Base-by-base conservation (phyloP, 306 rosid genomes). In the Rosa persica region DNA sequence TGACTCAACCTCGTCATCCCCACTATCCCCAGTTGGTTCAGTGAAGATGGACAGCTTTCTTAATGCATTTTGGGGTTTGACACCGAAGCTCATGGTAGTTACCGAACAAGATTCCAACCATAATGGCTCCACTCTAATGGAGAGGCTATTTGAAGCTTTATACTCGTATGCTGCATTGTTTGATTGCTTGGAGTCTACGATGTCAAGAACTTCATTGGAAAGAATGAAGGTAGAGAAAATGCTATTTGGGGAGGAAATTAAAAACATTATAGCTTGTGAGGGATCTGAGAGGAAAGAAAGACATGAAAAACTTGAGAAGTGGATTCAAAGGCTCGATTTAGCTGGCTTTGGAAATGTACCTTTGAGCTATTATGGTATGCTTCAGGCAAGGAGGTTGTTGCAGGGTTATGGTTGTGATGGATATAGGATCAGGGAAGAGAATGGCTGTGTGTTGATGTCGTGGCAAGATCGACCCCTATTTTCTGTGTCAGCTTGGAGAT, bases 61-160 rank as follows among this genome's bases (percentile, higher is more conserved):
- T 11, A 88, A 85, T 79, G 90, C 91, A 78, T 77, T 93, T 76
- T 93, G 93, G 97, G 89, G 89, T 81, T 82, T 93, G 75, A 85
- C 91, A 5, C 94, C 96, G 0, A 93, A 93, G 83, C 83, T 92
- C 81, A 87, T 93, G 96, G 88, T 89, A 39, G 84, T 93, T 39
- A 88, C 94, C 0, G 98, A 93, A 75, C 98, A 92, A 76, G 97
- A 93, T 81, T 90, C 88, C 6, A 93, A 90, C 79, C 97, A 92
- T 38, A 93, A 93, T 12, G 90, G 97, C 51, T 86, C 89, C 1
- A 86, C 96, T 49, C 82, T 93, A 20, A 92, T 92, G 98, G 98
- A 93, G 78, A 86, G 96, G 85, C 81, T 92, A 40, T 52, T 90
- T 4, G 96, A 93, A 82, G 93, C 98, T 75, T 86, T 93, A 17